These are phyloP conservation scores for Solanum pimpinellifolium DNA, from an alignment of 257 asterid genomes.

Conservation along the genomic window DNA sequence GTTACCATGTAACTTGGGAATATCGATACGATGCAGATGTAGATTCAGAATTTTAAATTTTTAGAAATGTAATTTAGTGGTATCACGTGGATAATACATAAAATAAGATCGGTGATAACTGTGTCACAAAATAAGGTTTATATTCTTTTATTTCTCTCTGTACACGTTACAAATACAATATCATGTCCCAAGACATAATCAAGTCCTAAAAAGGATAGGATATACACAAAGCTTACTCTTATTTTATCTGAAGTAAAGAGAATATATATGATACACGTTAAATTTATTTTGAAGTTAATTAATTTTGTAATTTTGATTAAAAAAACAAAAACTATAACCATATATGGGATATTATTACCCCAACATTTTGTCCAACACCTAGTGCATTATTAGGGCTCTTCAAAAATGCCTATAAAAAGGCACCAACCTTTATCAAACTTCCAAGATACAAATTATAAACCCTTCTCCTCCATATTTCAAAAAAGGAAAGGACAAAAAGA, in stretches of 20 bases:
- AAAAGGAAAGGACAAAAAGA: neutral
- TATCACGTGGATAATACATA: neutral
- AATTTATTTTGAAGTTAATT: neutral
- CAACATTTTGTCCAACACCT: neutral
- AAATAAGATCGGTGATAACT: too few relatives aligned
- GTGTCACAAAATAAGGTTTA: too few relatives aligned
- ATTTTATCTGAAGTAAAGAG: neutral
- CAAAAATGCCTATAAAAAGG: slow-evolving; percentile 6
- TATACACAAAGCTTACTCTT: neutral
- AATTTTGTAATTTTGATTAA: neutral
- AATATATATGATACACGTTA: neutral
- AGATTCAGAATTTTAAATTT: too few relatives aligned
- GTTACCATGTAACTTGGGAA: neutral
- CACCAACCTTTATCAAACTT: neutral
- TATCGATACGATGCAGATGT: neutral
- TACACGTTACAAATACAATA: neutral
- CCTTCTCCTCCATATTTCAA: neutral
- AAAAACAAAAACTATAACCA: neutral
- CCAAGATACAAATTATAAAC: neutral
- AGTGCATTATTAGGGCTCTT: neutral
- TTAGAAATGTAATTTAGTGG: too few relatives aligned
- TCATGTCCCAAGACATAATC: neutral
- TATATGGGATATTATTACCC: neutral
- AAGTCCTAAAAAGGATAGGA: fast-evolving
- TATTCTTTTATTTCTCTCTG: neutral